Evolutionary conservation across 176 grass and related monocot genomes (phyloP).

Genomic region (Puccinellia tenuiflora): DNA sequence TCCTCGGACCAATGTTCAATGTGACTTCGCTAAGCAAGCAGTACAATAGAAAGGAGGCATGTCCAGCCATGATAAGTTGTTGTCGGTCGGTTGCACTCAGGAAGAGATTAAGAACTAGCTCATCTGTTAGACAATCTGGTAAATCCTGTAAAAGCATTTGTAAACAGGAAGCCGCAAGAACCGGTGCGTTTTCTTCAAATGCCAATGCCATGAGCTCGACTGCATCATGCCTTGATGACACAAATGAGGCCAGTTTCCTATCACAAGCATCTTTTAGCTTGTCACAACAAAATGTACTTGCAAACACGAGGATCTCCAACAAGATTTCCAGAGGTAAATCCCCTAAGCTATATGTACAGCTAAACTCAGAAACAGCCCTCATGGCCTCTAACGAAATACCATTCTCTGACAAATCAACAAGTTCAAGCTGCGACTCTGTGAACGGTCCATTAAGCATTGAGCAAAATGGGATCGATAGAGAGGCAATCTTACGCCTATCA

Average conservation of each 20-base stretch:
- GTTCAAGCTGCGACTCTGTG: conserved; percentile 74
- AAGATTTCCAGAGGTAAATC: conserved; percentile 66
- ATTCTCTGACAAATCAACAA: conserved; percentile 88
- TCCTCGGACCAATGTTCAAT: conserved; percentile 62
- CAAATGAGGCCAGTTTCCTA: conserved; percentile 65
- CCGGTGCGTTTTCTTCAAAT: conserved; percentile 68
- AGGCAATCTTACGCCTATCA: conserved; percentile 72
- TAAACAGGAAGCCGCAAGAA: conserved; percentile 74
- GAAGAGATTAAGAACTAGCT: conserved; percentile 68
- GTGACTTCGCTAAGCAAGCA: conserved; percentile 81
- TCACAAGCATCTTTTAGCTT: conserved; percentile 81
- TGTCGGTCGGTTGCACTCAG: conserved; percentile 55
- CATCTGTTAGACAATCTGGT: conserved; percentile 58
- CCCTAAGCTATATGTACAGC: conserved; percentile 42
- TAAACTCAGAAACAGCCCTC: conserved; percentile 60
- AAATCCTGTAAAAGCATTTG: conserved; percentile 81
- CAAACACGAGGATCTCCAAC: conserved; percentile 78
- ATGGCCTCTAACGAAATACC: conserved; percentile 69
- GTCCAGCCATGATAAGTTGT: conserved; percentile 47
- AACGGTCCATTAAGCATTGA: conserved; percentile 97
- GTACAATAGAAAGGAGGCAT: conserved; percentile 70
- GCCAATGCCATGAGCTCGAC: conserved; percentile 72
- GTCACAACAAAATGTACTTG: conserved; percentile 86
- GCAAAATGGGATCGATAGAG: conserved; percentile 69
- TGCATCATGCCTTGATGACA: conserved; percentile 78